Base-by-base conservation (phyloP, 768 basidiomycete genomes). In the Pleurotus sapidus region DNA sequence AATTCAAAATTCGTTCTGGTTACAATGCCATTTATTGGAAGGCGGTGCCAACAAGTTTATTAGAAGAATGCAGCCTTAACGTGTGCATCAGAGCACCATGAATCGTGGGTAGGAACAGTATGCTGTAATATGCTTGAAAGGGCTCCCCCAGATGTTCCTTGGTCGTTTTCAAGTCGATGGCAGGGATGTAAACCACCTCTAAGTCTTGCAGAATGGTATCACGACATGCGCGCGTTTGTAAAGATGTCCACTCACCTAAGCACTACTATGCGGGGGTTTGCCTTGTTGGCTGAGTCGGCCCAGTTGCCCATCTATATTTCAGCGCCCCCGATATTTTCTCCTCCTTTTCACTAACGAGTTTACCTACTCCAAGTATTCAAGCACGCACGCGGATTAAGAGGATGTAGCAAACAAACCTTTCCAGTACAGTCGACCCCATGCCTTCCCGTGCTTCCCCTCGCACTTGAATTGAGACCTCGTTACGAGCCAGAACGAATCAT, bases 351-450 rank as follows among this genome's bases (percentile, higher is more conserved):
- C 82, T 88, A n/a, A 89, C 80, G 37, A 69, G 70, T 64, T 83
- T 80, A 46, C 88, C 89, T 91, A 60, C 2, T 15, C 49, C 46
- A 30, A 54, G 45, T 51, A 46, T 43, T 43, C 18, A 30, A 59
- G 30, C 37, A 39, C 49, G n/a, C 48, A 50, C 45, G 18, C 40
- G 57, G 2, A n/a, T 24, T 20, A 23, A 17, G 15, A 54, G 46
- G 18, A 18, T 24, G 40, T 17, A 14, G 24, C 0, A 47, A 25
- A 72, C 84, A 58, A 53, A 92, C 92, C 90, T 75, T 79, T 84
- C 90, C 91, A 94, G 56, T 84, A 78, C 4, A 93, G 72, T 58
- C 77, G 75, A 5, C 92, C 92, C 93, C 93, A 94, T 15, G 83
- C 91, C 68, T 87, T 92, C 2, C 92, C 92, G 63, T 92, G 88